Evolutionary conservation across 129 eudicot species (phyloP), one percentile per base, ranked within the genome.

Genomic region (Kitagawia praeruptora): DNA sequence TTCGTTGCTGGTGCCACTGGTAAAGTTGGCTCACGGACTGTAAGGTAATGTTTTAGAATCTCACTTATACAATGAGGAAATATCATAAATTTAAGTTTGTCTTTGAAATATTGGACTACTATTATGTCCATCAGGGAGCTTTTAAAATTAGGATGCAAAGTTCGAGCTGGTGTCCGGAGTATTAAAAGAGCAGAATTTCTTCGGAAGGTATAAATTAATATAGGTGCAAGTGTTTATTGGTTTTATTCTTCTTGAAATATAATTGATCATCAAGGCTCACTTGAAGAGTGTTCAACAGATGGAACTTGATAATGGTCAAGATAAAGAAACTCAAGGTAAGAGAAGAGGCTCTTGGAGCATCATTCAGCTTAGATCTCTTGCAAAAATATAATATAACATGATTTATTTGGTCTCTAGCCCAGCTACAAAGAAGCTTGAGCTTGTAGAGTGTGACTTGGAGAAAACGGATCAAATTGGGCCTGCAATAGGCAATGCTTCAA

Each of bases 1-100:
- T 95, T 88, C 87, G 97, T 95, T 81, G 97, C 98, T 78, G 98
- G 98, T 51, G 98, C 98, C n/a, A 95, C 98, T 40, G 97, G 98
- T 73, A 88, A 80, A 92, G 98, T 95, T 86, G 98, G 98, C 34
- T 95, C 98, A 21, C 89, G 98, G 81, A 87, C 98, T 73, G 96
- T 95, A 82, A 95, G 98, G 98, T 95, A 71, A 79, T 40, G 45
- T 69, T 54, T 78, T 83, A 4, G 63, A 69, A 41, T 64, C 78
- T 63, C 12, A 54, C 39, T 53, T 73, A 25, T 54, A 46, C 37
- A 75, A 73, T 74, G 51, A 58, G 75, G 42, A 78, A 82, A 63
- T 25, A 84, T 49, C 78, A 44, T 81, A 67, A 78, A 74, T 54
- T 47, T 42, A 47, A 56, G 56, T 64, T 74, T 81, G 61, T 79